A percentile compares a stretch with the other conserved stretches of the same genome.
phyloP scores from a whole-genome alignment of 495 filamentous ascomycete species.

The Xylaria castorea region DNA sequence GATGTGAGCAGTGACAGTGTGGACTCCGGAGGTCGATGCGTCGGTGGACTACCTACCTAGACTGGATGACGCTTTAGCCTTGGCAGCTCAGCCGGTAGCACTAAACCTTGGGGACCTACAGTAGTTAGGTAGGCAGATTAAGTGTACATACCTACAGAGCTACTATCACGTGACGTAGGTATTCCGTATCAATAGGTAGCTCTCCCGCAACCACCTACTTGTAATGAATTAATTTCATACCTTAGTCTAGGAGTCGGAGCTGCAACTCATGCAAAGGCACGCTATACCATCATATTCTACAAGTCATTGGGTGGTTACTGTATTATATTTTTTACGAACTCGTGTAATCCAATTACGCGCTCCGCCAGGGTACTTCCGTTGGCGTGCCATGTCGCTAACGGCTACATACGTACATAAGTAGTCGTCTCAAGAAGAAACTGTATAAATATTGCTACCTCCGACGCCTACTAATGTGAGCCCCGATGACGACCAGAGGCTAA shows the following conservation, averaged over 20 bases:
- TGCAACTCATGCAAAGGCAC: not conserved
- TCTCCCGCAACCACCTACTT: not conserved
- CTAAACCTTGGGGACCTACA: not conserved
- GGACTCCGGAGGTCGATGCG: not conserved
- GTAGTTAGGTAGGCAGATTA: no score
- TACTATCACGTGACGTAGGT: not conserved
- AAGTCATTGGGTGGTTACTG: not conserved
- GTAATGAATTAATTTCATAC: no score
- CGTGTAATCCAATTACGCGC: conserved; percentile 17
- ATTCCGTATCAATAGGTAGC: not conserved
- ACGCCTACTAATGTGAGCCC: conserved; percentile 25
- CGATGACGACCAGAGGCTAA: conserved; percentile 16
- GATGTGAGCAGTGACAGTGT: not conserved
- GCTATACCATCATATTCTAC: not conserved
- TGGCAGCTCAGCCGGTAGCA: not conserved
- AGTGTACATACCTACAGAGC: not conserved
- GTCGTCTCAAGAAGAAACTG: conserved; percentile 9
- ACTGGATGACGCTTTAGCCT: conserved; percentile 16
- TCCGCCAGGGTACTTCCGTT: conserved; percentile 3
- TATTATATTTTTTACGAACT: conserved; percentile 20
- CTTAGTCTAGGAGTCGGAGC: no score
- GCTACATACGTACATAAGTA: not conserved
- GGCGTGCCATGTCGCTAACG: conserved; percentile 1
- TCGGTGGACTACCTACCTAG: not conserved
- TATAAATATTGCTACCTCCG: conserved; percentile 31